Evolutionary conservation across 768 basidiomycete genomes (phyloP), one percentile per base, ranked within the genome.

Genomic region (Tephrocybe sp.): DNA sequence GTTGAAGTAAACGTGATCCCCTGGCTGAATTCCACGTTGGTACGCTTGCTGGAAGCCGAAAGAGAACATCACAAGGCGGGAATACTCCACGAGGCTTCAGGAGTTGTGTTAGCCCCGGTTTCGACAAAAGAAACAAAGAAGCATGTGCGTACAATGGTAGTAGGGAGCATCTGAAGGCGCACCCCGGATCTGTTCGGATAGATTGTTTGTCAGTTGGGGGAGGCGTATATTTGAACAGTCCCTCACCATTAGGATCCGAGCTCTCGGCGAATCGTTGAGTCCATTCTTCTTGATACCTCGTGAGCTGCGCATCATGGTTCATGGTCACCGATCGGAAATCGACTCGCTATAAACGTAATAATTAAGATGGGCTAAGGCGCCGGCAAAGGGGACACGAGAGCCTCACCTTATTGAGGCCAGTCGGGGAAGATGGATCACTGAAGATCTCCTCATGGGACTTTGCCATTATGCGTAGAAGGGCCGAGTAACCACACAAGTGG

Each of bases 31-130:
- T 1, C 87, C 86, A 7, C 85, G 79, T 55, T 84, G 79, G 64
- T 81, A 89, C 1, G 88, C 88, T 57, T 90, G 85, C 55, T 92
- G 89, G 69, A 91, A 91, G 4, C 87, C 89, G 58, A 92, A 91
- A 0, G 89, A 91, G 60, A 80, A 89, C 87, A 91, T 89, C 41
- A 92, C 89, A 9, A 92, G 79, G 13, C 89, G 76, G 28, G 87
- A 87, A 59, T 91, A 92, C 24, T 73, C 80, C 49, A 86, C 84
- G 35, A 88, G 74, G 76, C 88, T 91, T 47, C 1, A 27, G 32
- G 28, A 22, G 19, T 1, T 32, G n/a, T 28, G 56, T 46, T 28
- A 46, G 47, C 51, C 13, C 49, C 40, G 53, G 28, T n/a, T n/a
- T n/a, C n/a, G 42, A 44, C 27, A 3, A 18, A 18, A 40, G 32